A percentile compares a stretch with the other conserved stretches of the same genome.
These are phyloP conservation scores for Rhamnella rubrinervis DNA, from an alignment of 331 rosid genomes.

Conservation along the genomic window DNA sequence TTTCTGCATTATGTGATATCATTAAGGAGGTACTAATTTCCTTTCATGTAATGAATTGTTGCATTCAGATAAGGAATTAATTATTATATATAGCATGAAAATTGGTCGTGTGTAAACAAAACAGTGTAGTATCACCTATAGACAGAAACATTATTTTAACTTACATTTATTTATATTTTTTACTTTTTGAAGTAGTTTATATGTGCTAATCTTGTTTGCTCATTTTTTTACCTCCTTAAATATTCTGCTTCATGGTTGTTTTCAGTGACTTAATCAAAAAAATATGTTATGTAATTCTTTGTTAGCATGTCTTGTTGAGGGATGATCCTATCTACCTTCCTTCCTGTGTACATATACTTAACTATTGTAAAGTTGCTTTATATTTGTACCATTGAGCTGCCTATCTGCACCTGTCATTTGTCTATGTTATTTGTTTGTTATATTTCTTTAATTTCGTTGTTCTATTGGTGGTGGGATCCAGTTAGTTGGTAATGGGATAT, in stretches of 20 bases:
- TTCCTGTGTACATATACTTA: slow-evolving; percentile 3
- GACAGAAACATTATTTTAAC: background rate
- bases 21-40: slow-evolving; percentile 67
- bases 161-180: background rate
- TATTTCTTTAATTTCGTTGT: slow-evolving; percentile 7
- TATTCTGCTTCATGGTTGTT: too few species aligned
- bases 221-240: too few species aligned
- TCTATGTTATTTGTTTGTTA: background rate
- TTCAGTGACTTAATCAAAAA: too few species aligned
- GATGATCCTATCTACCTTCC: slow-evolving; percentile 11
- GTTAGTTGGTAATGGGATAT: slow-evolving; percentile 22
- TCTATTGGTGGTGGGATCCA: slow-evolving; percentile 23
- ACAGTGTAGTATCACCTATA: background rate
- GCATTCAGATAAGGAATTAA: slow-evolving; percentile 10
- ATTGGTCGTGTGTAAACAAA: slow-evolving; percentile 10
- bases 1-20: slow-evolving; percentile 68
- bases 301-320: slow-evolving; percentile 8
- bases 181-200: background rate
- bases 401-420: background rate
- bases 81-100: background rate
- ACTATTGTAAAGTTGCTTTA: background rate
- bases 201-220: background rate
- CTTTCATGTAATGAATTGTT: slow-evolving; percentile 8
- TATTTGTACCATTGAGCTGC: slow-evolving; percentile 6
- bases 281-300: background rate